Percentiles rank a stretch among this genome's conserved stretches.
phyloP scores from a whole-genome alignment of 208 protist species.

The Trichomonas tenax region DNA sequence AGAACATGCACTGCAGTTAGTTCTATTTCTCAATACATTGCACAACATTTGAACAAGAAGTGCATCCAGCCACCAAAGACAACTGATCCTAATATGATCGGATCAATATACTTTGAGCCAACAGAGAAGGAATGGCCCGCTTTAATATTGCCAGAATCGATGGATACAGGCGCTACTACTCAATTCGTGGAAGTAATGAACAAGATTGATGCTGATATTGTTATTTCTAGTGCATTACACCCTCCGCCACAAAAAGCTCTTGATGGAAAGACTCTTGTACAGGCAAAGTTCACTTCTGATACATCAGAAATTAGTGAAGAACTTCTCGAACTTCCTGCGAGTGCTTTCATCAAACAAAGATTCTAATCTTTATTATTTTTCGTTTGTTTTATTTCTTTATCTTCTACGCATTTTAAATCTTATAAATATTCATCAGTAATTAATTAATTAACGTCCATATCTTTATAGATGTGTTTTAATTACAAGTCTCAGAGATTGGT shows the following conservation, averaged over 20 bases:
- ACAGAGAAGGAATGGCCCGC: slow-evolving; percentile 1
- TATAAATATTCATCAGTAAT: no score
- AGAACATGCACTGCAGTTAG: background rate
- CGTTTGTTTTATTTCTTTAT: no score
- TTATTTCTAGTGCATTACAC: background rate
- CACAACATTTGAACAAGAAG: background rate
- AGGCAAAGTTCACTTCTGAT: background rate
- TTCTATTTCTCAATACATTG: background rate
- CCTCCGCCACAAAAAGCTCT: background rate
- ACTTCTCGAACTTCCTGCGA: background rate
- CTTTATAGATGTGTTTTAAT: no score
- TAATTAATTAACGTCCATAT: no score
- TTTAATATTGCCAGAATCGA: background rate
- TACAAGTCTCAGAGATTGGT: no score
- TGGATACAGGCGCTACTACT: background rate
- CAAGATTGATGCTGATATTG: background rate
- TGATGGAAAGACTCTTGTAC: background rate
- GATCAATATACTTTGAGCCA: background rate
- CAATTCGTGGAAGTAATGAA: no score
- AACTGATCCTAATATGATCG: background rate
- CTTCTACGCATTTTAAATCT: no score
- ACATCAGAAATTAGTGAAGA: background rate
- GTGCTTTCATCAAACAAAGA: slow-evolving; percentile 8
- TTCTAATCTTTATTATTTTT: background rate
- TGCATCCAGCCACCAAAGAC: background rate